Percentiles rank a stretch among this genome's conserved stretches.
Evolutionary conservation across 495 filamentous ascomycete genomes (phyloP).

Genomic region (Talaromyces stipitatus): DNA sequence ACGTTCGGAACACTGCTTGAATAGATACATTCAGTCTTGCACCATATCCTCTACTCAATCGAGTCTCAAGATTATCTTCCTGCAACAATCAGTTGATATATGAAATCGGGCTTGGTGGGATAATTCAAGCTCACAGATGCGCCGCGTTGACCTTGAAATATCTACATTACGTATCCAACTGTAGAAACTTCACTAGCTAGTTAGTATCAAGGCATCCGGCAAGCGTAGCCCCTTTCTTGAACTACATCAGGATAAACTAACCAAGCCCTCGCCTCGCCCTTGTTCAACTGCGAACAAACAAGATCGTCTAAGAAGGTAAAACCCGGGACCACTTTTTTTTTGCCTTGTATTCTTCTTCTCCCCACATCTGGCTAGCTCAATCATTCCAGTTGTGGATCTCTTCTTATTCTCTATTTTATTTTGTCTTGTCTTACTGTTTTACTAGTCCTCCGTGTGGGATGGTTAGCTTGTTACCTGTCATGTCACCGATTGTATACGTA

Average conservation of each 20-base stretch:
- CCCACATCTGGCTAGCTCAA: neutral
- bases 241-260: neutral
- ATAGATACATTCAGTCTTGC: neutral
- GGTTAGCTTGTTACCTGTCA: conserved; percentile 1
- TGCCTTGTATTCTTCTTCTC: conserved; percentile 3
- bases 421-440: neutral
- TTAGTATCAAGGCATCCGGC: neutral
- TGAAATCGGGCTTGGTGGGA: neutral
- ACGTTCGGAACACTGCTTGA: neutral
- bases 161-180: neutral
- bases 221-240: neutral
- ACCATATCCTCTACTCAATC: neutral
- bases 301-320: neutral
- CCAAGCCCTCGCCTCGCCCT: neutral
- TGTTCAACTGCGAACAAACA: neutral
- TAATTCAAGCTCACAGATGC: too few relatives aligned
- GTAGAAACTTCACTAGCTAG: neutral
- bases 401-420: neutral
- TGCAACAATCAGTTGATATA: neutral
- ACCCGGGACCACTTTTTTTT: neutral
- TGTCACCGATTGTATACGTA: neutral
- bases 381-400: neutral
- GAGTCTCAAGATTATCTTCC: conserved; percentile 1
- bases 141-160: neutral
- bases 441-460: neutral